phyloP scores from a whole-genome alignment of 257 asterid genomes.

The Nicotiana knightiana region DNA sequence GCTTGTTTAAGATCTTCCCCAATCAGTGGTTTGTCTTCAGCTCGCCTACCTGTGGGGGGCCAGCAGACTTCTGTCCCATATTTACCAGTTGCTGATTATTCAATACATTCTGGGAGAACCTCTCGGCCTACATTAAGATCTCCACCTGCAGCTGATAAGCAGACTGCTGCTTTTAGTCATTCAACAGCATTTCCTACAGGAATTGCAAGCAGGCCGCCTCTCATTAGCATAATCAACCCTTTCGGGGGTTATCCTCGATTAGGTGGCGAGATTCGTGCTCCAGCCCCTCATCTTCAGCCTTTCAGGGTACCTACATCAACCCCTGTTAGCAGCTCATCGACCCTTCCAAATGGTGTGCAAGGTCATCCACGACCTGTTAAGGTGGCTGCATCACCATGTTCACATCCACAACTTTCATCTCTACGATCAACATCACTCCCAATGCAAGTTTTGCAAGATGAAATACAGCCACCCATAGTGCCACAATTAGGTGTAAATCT shows the following conservation, averaged over 20 bases:
- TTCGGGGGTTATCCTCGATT: slow-evolving; percentile 9
- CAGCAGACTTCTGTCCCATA: neutral
- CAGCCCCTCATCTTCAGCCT: slow-evolving; percentile 20
- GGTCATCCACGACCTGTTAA: slow-evolving; percentile 14
- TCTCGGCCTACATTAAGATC: neutral
- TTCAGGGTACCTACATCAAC: slow-evolving; percentile 1
- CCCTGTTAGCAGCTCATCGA: neutral
- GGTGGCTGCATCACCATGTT: slow-evolving; percentile 9
- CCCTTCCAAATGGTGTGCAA: slow-evolving; percentile 12
- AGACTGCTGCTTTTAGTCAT: slow-evolving; percentile 3
- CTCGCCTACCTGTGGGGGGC: neutral
- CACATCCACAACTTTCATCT: slow-evolving; percentile 9
- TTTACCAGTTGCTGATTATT: neutral
- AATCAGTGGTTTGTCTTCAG: slow-evolving; percentile 5
- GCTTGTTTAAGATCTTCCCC: slow-evolving; percentile 2
- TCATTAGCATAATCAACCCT: slow-evolving; percentile 12
- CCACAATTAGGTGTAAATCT: neutral
- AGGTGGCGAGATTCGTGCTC: slow-evolving; percentile 11
- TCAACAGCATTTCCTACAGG: slow-evolving; percentile 1
- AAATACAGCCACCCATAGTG: slow-evolving; percentile 9
- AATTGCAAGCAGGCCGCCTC: neutral
- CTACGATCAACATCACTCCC: slow-evolving; percentile 9
- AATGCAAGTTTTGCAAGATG: slow-evolving; percentile 3
- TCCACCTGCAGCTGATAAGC: neutral
- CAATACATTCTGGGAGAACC: neutral